phyloP scores from a whole-genome alignment of 2,329 filamentous ascomycete species.

The Aspergillus clavatus region DNA sequence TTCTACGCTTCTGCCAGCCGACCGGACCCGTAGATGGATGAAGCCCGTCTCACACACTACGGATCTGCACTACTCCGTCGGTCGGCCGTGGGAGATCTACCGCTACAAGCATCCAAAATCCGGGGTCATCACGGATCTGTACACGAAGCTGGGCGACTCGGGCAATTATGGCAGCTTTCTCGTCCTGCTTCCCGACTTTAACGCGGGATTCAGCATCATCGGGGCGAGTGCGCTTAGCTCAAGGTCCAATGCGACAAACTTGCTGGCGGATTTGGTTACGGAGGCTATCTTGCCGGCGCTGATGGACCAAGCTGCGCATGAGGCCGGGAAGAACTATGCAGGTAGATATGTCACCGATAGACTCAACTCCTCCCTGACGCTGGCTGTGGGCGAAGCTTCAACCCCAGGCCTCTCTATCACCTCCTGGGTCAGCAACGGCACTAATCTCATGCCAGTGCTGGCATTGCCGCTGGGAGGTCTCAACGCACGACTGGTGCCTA shows the following conservation, averaged over 20 bases:
- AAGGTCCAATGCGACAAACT: constrained; percentile 5
- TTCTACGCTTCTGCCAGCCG: constrained; percentile 32
- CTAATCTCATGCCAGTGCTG: constrained; percentile 18
- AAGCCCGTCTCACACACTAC: constrained; percentile 39
- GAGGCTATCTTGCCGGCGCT: constrained; percentile 30
- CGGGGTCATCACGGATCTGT: constrained; percentile 28
- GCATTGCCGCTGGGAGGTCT: background rate
- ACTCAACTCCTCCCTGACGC: constrained; percentile 25
- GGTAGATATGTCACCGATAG: constrained; percentile 24
- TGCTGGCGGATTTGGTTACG: constrained; percentile 25
- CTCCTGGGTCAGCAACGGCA: constrained; percentile 29
- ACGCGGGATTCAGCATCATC: constrained; percentile 40
- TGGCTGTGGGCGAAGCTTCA: constrained; percentile 12
- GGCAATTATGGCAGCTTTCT: constrained; percentile 38
- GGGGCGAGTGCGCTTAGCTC: constrained; percentile 25
- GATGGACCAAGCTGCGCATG: constrained; percentile 24
- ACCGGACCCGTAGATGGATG: constrained; percentile 38
- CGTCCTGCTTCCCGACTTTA: constrained; percentile 42
- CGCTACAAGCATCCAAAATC: constrained; percentile 26
- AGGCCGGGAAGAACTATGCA: constrained; percentile 24
- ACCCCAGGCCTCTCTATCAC: constrained; percentile 24
- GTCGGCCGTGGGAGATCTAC: constrained; percentile 42
- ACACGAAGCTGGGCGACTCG: constrained; percentile 42
- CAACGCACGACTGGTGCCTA: constrained; percentile 18
- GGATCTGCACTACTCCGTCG: constrained; percentile 36